phyloP scores from a whole-genome alignment of 1,284 basidiomycete genomes.

The Ganoderma meredithae region DNA sequence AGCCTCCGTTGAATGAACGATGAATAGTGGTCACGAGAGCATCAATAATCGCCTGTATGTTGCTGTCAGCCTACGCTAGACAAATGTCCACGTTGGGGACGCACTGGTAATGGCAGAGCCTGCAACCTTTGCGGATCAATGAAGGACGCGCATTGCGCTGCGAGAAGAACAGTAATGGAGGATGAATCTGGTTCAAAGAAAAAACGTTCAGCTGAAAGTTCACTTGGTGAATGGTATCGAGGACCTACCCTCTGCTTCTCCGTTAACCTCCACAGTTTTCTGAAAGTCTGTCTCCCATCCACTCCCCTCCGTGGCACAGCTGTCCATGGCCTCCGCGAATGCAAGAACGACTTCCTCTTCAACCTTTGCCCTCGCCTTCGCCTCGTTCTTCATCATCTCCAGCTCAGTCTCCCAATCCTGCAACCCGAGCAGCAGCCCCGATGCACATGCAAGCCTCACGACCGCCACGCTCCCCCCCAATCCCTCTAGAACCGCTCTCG shows the following conservation, averaged over 20 bases:
- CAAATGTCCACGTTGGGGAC: conserved; percentile 20
- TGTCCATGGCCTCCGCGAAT: conserved; percentile 75
- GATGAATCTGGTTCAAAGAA: conserved; percentile 41
- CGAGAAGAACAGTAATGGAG: conserved; percentile 53
- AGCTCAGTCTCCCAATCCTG: conserved; percentile 56
- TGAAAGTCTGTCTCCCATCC: conserved; percentile 76
- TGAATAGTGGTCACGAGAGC: conserved; percentile 56
- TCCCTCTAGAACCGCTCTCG: conserved; percentile 62
- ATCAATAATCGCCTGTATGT: conserved; percentile 43
- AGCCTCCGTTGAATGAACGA: conserved; percentile 24
- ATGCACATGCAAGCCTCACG: conserved; percentile 63
- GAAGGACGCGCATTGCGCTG: conserved; percentile 63
- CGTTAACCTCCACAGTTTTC: conserved; percentile 47
- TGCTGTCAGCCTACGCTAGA: neutral
- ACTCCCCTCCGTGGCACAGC: conserved; percentile 49
- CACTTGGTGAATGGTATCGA: neutral
- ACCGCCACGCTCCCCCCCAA: conserved; percentile 68
- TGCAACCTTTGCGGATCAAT: conserved; percentile 60
- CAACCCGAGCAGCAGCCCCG: conserved; percentile 69
- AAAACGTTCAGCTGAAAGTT: neutral
- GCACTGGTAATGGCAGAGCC: conserved; percentile 60
- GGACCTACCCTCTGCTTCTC: conserved; percentile 39
- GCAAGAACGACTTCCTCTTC: conserved; percentile 73
- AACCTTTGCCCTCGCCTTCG: conserved; percentile 44
- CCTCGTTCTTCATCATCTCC: conserved; percentile 32